These are phyloP conservation scores for Phytophthora pseudosyringae DNA, from an alignment of 352 stramenopile genomes.

Conservation along the genomic window DNA sequence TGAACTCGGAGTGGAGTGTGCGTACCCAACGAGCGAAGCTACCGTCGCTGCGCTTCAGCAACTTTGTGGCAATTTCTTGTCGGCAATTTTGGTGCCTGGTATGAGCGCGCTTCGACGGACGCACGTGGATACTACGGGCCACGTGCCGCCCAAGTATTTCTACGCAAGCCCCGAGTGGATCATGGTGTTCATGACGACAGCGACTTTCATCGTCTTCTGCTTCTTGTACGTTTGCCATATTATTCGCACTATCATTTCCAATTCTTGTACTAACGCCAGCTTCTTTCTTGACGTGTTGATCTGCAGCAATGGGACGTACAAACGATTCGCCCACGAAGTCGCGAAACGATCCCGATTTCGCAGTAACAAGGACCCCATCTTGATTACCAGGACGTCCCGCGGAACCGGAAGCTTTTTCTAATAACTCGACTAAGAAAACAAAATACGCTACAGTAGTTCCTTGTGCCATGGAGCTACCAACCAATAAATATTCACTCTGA, in stretches of 20 bases:
- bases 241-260: background rate
- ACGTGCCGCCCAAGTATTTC: constrained; percentile 54
- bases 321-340: constrained; percentile 51
- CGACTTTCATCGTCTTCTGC: constrained; percentile 59
- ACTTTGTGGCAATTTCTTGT: constrained; percentile 81
- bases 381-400: constrained; percentile 18
- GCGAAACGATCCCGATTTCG: constrained; percentile 5
- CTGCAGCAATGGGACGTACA: constrained; percentile 62
- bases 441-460: no score
- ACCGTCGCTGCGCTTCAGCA: constrained; percentile 80
- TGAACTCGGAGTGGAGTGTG: constrained; percentile 75
- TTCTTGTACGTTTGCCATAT: constrained; percentile 49
- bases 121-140: constrained; percentile 48
- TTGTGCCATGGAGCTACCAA: no score
- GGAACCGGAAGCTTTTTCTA: constrained; percentile 31
- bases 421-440: background rate
- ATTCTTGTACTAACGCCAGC: background rate
- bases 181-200: constrained; percentile 50
- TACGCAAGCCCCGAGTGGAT: constrained; percentile 66
- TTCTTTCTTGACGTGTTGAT: background rate
- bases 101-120: constrained; percentile 55
- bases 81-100: constrained; percentile 60
- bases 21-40: constrained; percentile 76
- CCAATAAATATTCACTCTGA: background rate
- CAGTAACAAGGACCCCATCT: constrained; percentile 14